Percentiles rank a stretch among this genome's conserved stretches.
phyloP scores from a whole-genome alignment of 805 yeast genomes.

The Tanozyma kutaoensis region DNA sequence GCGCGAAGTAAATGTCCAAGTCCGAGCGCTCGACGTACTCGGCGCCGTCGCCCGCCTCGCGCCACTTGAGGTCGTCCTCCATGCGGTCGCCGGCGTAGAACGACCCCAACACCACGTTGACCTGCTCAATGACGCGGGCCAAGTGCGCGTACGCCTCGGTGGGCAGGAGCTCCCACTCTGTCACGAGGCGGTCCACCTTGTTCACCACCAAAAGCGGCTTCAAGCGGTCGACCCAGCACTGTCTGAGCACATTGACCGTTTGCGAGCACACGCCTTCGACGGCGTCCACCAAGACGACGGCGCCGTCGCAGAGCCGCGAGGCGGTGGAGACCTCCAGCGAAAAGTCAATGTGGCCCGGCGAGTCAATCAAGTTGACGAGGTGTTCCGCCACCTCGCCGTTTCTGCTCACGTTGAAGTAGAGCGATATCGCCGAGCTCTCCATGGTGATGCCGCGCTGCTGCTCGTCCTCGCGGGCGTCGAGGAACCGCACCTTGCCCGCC shows the following conservation, averaged over 20 bases:
- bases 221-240: constrained; percentile 88
- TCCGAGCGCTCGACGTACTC: constrained; percentile 69
- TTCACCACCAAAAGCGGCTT: constrained; percentile 82
- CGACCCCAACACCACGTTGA: constrained; percentile 87
- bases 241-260: constrained; percentile 87
- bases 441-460: constrained; percentile 93
- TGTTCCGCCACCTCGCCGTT: constrained; percentile 50
- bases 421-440: constrained; percentile 92
- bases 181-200: constrained; percentile 77
- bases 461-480: constrained; percentile 93
- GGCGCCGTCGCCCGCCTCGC: constrained; percentile 37
- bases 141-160: constrained; percentile 77
- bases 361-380: constrained; percentile 83
- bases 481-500: constrained; percentile 89
- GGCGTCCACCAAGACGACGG: constrained; percentile 87
- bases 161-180: constrained; percentile 74
- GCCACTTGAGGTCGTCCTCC: constrained; percentile 71
- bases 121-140: constrained; percentile 74
- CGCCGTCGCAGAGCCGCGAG: constrained; percentile 92
- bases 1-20: constrained; percentile 73
- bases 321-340: constrained; percentile 95
- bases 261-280: constrained; percentile 99
- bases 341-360: constrained; percentile 99
- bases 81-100: constrained; percentile 88
- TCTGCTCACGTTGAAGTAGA: constrained; percentile 66